phyloP scores from a whole-genome alignment of 2,329 filamentous ascomycete species.

The Diaporthe citrichinensis region DNA sequence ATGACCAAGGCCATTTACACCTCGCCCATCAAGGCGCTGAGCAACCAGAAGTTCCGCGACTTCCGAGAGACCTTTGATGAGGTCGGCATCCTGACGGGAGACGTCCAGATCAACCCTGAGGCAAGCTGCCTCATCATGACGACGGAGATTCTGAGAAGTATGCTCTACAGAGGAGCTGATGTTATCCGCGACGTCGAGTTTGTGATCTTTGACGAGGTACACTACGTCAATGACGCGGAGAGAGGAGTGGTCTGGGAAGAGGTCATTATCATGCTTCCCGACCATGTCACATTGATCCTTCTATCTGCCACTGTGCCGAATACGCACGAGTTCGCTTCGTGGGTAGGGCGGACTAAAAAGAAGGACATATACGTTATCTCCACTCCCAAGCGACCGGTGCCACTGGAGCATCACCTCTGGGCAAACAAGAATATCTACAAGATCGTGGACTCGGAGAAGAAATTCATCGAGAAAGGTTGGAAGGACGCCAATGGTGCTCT shows the following conservation, averaged over 20 bases:
- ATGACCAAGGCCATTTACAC: constrained; percentile 99
- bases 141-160: constrained; percentile 96
- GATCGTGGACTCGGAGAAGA: constrained; percentile 94
- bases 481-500: constrained; percentile 90
- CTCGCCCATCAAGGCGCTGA: constrained; percentile 97
- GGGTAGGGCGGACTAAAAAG: constrained; percentile 97
- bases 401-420: constrained; percentile 97
- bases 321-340: constrained; percentile 97
- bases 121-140: constrained; percentile 99
- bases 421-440: constrained; percentile 92
- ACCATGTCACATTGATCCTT: constrained; percentile 95
- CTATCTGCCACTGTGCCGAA: constrained; percentile 98
- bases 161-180: constrained; percentile 97
- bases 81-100: constrained; percentile 95
- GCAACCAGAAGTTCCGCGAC: constrained; percentile 98
- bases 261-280: constrained; percentile 99
- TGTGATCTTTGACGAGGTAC: constrained; percentile 98
- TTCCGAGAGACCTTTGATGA: constrained; percentile 93
- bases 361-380: constrained; percentile 99
- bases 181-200: constrained; percentile 97
- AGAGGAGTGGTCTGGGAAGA: constrained; percentile 99
- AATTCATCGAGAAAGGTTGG: constrained; percentile 93
- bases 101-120: constrained; percentile 97
- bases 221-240: constrained; percentile 97
- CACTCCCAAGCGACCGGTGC: constrained; percentile 93